Evolutionary conservation across 2,329 filamentous ascomycete species (phyloP).

Genomic region (Clonostachys sp.): DNA sequence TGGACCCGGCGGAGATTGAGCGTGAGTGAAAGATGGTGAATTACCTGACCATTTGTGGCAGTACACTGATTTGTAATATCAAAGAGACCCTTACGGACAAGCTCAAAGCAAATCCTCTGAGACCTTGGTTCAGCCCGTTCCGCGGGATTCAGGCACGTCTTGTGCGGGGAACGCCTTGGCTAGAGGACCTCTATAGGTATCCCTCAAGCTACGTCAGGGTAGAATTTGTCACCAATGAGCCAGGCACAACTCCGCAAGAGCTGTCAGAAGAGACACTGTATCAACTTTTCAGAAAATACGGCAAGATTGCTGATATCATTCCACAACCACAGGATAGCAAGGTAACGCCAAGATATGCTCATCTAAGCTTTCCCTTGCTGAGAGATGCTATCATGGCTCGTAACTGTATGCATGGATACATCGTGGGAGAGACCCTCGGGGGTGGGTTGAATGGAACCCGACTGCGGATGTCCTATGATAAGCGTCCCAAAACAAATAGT

Average conservation of each 20-base stretch:
- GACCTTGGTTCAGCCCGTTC: conserved; percentile 88
- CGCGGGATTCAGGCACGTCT: conserved; percentile 64
- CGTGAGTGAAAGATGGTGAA: conserved; percentile 12
- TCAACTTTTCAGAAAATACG: conserved; percentile 82
- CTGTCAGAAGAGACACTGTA: conserved; percentile 85
- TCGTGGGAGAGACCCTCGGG: conserved; percentile 62
- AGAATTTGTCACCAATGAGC: conserved; percentile 73
- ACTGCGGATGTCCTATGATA: conserved; percentile 79
- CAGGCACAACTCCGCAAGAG: conserved; percentile 70
- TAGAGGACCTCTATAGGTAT: conserved; percentile 84
- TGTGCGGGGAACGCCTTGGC: conserved; percentile 84
- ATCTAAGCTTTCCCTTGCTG: conserved; percentile 69
- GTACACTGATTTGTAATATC: conserved; percentile 1
- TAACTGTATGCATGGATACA: conserved; percentile 86
- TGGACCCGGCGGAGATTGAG: conserved; percentile 35
- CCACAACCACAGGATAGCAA: conserved; percentile 85
- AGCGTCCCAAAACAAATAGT: conserved; percentile 70
- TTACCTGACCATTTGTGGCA: not conserved
- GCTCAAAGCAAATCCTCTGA: conserved; percentile 66
- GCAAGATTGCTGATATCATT: conserved; percentile 82
- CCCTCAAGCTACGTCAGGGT: conserved; percentile 73
- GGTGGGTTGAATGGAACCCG: conserved; percentile 73
- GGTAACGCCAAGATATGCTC: conserved; percentile 72
- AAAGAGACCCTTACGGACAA: conserved; percentile 52
- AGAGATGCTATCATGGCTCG: conserved; percentile 81